Base-by-base conservation (phyloP, 1,284 basidiomycete genomes). In the Sporisorium iseilematis-ciliati region DNA sequence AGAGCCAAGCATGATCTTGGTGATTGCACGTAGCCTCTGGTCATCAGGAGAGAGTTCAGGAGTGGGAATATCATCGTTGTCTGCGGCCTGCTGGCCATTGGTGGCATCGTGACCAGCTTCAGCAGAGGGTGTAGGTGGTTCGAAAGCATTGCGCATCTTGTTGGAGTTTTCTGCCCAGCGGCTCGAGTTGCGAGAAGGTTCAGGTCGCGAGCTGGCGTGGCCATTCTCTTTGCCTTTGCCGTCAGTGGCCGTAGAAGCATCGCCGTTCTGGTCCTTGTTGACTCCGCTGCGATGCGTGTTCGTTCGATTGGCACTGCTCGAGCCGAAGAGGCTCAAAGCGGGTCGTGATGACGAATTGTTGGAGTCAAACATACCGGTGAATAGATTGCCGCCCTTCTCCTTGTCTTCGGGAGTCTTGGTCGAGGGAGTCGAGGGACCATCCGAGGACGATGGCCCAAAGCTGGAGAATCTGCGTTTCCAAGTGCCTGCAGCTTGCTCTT, bases 1-100 rank as follows among this genome's bases (percentile, higher is more conserved):
- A 21, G 63, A 48, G 12, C 65, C 63, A 20, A 78, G 72, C 76
- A 78, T 78, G 63, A 78, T 71, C 54, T 78, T 78, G 57, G 71
- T 75, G 64, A 78, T 72, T 45, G 76, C 72, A 10, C 67, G 65
- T 33, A 75, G 45, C 58, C 66, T 78, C 20, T 70, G 67, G 3
- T 52, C 66, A 10, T 68, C 72, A 20, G 72, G 66, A 10, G 62
- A 43, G 16, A 75, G 66, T n/a, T 75, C 72, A 7, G 72, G 72
- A 11, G 72, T 75, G 2, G 72, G 59, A 12, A 70, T 31, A 5
- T 56, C 43, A 51, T 53, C 66, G 11, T 59, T 45, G 23, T 55
- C 50, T 5, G 29, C 29, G 7, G 45, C 26, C 12, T 63, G 59
- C 40, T 59, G 64, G 18, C 25, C 33, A 7, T 50, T 50, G 31